phyloP scores from a whole-genome alignment of 345 rosid species.

The Lepidium aucheri region DNA sequence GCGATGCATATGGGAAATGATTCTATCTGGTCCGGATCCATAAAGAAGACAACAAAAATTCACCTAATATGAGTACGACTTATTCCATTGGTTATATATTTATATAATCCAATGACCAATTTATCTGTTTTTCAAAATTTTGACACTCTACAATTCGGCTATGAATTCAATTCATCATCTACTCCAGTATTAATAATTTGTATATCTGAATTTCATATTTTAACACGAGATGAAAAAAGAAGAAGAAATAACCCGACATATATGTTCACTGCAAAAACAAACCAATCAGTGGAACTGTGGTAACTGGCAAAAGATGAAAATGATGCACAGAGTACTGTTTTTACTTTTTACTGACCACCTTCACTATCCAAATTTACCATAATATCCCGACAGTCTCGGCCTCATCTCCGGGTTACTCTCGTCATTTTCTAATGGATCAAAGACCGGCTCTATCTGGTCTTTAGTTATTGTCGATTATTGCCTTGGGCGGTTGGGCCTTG shows the following conservation, averaged over 20 bases:
- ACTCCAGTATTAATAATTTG: not conserved
- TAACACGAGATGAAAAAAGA: not conserved
- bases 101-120: not conserved
- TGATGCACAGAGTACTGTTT: not conserved
- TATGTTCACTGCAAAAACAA: not conserved
- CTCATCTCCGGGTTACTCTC: not conserved
- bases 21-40: conserved; percentile 9
- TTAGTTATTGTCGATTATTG: not conserved
- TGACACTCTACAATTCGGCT: not conserved
- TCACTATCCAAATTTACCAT: not conserved
- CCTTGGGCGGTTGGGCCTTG: conserved; percentile 2
- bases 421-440: not conserved
- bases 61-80: conserved; percentile 20
- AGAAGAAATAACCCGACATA: not conserved
- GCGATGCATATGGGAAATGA: not conserved
- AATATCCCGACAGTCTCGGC: not conserved
- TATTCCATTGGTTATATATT: not conserved
- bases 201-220: too few species aligned
- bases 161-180: not conserved
- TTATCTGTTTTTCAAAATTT: not conserved
- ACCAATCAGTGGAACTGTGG: conserved; percentile 4
- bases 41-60: conserved; percentile 13
- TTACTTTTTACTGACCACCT: too few species aligned
- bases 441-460: conserved; percentile 3
- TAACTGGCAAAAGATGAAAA: conserved; percentile 13